Percentiles rank a stretch among this genome's conserved stretches.
These are phyloP conservation scores for Boletus rubroflammeus DNA, from an alignment of 768 basidiomycete genomes.

Conservation along the genomic window DNA sequence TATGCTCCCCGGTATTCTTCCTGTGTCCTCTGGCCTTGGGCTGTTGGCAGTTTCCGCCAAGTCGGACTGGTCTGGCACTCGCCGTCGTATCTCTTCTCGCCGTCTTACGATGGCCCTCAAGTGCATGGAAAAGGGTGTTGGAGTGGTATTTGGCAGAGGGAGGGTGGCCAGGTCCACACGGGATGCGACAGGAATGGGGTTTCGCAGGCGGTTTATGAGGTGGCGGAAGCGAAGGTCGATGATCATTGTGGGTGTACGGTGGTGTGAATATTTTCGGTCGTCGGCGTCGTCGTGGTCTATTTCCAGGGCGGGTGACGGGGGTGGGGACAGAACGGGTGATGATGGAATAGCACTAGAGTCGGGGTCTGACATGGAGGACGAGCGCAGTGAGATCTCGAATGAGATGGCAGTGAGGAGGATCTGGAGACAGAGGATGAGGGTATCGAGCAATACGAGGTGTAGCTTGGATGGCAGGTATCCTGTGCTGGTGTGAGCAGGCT, in stretches of 20 bases:
- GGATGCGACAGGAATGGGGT: constrained; percentile 42
- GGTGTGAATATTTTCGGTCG: constrained; percentile 17
- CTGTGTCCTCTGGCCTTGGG: constrained; percentile 38
- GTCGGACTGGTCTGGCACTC: constrained; percentile 24
- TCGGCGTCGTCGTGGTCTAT: constrained; percentile 15
- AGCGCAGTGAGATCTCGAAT: constrained; percentile 52
- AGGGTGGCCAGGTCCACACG: constrained; percentile 36
- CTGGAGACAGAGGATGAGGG: constrained; percentile 65
- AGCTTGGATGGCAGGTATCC: constrained; percentile 60
- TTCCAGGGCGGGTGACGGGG: constrained; percentile 27
- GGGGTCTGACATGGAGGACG: constrained; percentile 38
- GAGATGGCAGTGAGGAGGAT: constrained; percentile 62
- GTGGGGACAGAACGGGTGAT: constrained; percentile 21
- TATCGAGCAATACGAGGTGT: constrained; percentile 64
- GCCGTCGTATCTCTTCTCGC: constrained; percentile 41
- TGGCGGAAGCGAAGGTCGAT: constrained; percentile 59
- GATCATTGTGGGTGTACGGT: constrained; percentile 43
- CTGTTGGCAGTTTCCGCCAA: constrained; percentile 21
- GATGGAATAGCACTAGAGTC: constrained; percentile 36
- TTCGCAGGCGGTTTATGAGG: constrained; percentile 54
- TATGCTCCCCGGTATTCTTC: constrained; percentile 34
- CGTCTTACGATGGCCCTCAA: constrained; percentile 52
- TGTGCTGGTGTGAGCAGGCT: constrained; percentile 26
- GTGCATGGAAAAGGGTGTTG: constrained; percentile 46
- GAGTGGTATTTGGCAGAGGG: constrained; percentile 60